A percentile compares a stretch with the other conserved stretches of the same genome.
phyloP scores from a whole-genome alignment of 805 yeast species.

The Zygosaccharomyces siamensis region DNA sequence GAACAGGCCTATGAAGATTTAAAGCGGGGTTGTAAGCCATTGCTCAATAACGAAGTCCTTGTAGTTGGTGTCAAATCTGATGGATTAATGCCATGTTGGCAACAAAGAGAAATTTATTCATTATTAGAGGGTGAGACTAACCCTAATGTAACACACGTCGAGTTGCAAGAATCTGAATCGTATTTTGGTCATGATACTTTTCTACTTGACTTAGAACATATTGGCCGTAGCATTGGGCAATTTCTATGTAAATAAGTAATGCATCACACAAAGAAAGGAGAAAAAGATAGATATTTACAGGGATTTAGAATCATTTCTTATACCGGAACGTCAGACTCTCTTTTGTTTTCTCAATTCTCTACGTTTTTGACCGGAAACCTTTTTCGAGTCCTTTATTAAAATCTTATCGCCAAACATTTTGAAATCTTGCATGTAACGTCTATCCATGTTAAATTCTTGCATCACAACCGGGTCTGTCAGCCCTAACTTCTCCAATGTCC shows the following conservation, averaged over 20 bases:
- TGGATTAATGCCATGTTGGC: constrained; percentile 90
- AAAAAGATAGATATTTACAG: not conserved
- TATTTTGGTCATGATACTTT: constrained; percentile 91
- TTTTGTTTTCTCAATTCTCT: constrained; percentile 45
- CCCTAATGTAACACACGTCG: constrained; percentile 55
- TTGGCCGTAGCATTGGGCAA: constrained; percentile 67
- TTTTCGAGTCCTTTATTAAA: constrained; percentile 53
- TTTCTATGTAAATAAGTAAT: constrained; percentile 44
- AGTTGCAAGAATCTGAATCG: constrained; percentile 70
- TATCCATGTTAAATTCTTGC: constrained; percentile 77
- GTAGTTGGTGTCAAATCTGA: constrained; percentile 93
- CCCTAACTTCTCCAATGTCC: constrained; percentile 84
- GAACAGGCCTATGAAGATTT: constrained; percentile 62
- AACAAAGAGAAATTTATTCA: constrained; percentile 74
- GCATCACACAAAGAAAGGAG: not conserved
- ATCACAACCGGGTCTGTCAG: constrained; percentile 73
- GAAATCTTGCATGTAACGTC: constrained; percentile 71
- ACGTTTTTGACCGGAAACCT: constrained; percentile 43
- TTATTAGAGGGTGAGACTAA: constrained; percentile 44
- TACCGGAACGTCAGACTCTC: constrained; percentile 19
- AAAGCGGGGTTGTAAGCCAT: constrained; percentile 54
- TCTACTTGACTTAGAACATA: constrained; percentile 67
- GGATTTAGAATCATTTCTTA: not conserved
- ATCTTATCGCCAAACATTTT: constrained; percentile 67
- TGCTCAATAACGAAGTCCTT: constrained; percentile 61